Evolutionary conservation across 2,329 filamentous ascomycete species (phyloP), one percentile per base, ranked within the genome.

Genomic region (Aspergillus sp.): DNA sequence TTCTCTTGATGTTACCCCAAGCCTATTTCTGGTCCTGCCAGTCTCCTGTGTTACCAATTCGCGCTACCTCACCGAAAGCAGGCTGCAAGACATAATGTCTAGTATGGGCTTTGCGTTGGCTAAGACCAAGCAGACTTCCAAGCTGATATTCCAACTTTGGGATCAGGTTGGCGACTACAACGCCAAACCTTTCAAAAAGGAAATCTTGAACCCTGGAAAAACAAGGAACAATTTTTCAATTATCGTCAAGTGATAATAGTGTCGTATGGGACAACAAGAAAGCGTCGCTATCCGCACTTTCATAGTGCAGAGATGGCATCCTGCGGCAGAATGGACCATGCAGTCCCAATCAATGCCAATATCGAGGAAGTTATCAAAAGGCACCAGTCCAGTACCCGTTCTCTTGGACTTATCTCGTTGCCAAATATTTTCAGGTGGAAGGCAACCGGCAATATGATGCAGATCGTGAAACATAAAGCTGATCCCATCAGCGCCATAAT

Each of bases 391-490:
- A 90, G 66, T 4, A 85, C 73, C 68, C 85, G 87, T 76, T 96
- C 91, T 21, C 73, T 72, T 1, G 75, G 66, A 1, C 82, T 78
- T 49, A 97, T 86, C 62, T 94, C 88, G 53, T 86, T 83, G 50
- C 88, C 87, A 73, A 96, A 98, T 1, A 98, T 86, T 78, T 93
- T 96, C 59, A 98, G 79, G 71, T 98, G 92, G 73, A 99, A 98
- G 4, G 88, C 84, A 32, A 96, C 80, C 0, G 94, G 95, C 54
- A 99, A 82, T 75, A 96, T 92, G 66, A 98, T 88, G 77, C 94
- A 98, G 66, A 98, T 96, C 17, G 91, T 91, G 69, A 96, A 96
- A 78, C 94, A 97, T 15, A 96, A 84, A 3, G 92, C 90, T 41
- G 90, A 91, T 11, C 95, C 94, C 79, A 98, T 88, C 63, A 96